Base-by-base conservation (phyloP, 495 filamentous ascomycete species). In the Xylaria curta region DNA sequence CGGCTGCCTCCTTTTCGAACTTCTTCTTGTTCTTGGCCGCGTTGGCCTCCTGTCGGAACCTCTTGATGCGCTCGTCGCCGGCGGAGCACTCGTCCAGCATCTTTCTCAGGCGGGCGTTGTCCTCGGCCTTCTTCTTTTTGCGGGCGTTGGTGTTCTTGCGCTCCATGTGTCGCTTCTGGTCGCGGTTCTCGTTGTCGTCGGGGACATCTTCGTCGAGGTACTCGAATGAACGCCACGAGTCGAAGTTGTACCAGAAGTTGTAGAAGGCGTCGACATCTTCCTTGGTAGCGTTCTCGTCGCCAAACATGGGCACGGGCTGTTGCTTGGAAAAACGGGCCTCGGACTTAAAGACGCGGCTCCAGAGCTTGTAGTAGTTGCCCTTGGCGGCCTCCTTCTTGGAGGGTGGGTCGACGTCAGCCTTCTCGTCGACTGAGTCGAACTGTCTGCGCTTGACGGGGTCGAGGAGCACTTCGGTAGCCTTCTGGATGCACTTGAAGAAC, bases 401-500 rank as follows among this genome's bases (percentile, higher is more conserved):
- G 2, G 96, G 96, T 33, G 94, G 92, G 75, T 97, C 94, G 64
- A 96, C 89, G 60, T 98, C 92, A 72, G 97, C 96, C 74, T 87
- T 90, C 83, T 97, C 94, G 79, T 99, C 96, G 28, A 98, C 94
- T 63, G 93, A 97, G 81, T 99, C 96, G 84, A 91, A 99, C 83
- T 99, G 96, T 51, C 95, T 91, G 71, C 97, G 94, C 85, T 93
- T 97, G 80, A 89, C 86, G 51, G 96, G 94, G 86, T 99, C 96
- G 51, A 92, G 87, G 21, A 99, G 92, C 68, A 98, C 86, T 79
- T 99, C 96, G 77, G 91, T 95, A 71, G 96, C 96, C 82, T 97
- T 97, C 86, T 99, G 96, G 81, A 99, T 99, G 83, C 96, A 99
- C 88, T 99, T 99, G 91, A 99, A 99, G 88, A 99, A 99, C 76